Evolutionary conservation across 2,329 filamentous ascomycete genomes (phyloP), one percentile per base, ranked within the genome.

Genomic region (Juglanconis juglandina): DNA sequence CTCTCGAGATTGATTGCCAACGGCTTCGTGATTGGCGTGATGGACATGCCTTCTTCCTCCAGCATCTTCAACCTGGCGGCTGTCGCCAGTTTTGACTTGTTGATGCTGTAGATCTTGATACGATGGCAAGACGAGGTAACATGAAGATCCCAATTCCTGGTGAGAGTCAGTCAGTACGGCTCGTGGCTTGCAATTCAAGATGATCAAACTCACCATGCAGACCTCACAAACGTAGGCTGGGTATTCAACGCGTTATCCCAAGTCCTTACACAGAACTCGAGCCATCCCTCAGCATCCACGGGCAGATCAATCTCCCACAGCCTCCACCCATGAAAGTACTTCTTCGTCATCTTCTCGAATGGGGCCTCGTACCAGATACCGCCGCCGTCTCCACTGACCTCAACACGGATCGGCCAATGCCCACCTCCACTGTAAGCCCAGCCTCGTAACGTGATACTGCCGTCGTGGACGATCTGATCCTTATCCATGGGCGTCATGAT

Each of bases 321-420:
- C 11, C 87, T 74, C 88, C 87, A 91, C 0, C 84, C 80, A 66
- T 82, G 85, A 52, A 79, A 84, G 53, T 84, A 80, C 71, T 90
- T 91, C 64, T 77, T 78, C 3, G 80, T 84, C 62, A 90, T 63
- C 1, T 87, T 85, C 53, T 86, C 79, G 0, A 74, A 73, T 0
- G 86, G 86, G 0, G 89, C 83, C 9, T 81, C 76, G 63, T 89
- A 88, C 87, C 87, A 89, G 13, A 79, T 80, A 64, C 79, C 82
- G 0, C 87, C 87, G 0, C 87, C 87, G 65, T 89, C 86, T 0
- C 77, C 76, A 3, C 80, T 85, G 2, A 90, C 76, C 65, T 90
- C 87, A 4, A 90, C 85, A 0, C 86, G 73, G 55, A 86, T 81
- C 0, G 86, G 81, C 82, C 82, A 85, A 17, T 78, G 79, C 0